Evolutionary conservation across 805 yeast species (phyloP), one percentile per base, ranked within the genome.

Genomic region (Danielia oregonensis): DNA sequence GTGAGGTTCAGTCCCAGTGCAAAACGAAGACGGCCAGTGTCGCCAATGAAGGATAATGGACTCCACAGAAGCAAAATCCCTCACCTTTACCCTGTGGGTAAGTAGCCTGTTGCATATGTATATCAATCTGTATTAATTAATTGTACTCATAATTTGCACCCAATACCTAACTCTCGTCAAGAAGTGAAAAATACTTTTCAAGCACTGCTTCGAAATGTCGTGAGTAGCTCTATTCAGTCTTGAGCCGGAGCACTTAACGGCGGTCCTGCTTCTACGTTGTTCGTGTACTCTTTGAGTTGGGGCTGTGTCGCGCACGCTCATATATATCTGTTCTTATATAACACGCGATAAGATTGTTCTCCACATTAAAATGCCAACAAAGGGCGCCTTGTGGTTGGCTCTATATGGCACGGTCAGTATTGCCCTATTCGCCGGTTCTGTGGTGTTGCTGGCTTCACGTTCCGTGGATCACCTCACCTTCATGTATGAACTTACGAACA

Each of bases 401-500:
- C 5, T 18, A 10, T 36, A 46, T 21, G 40, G 40, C n/a, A 37
- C 36, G 15, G 39, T 43, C 32, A 46, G 45, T 29, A 26, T 41
- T 7, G 13, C 36, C 4, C 33, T 38, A 3, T 46, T 46, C 18
- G 37, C 32, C 6, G 23, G 21, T 1, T 39, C 47, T 15, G 29
- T 46, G 10, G 31, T 21, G 7, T 28, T 32, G 28, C 43, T 39
- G 46, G 41, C 39, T 8, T 33, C 42, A 5, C 37, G 28, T 4
- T 35, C 47, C 3, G 35, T 33, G 24, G 51, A 46, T 19, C 39
- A 34, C 18, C 37, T 42, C 33, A 39, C 44, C 12, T 35, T 46
- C 12, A 24, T 42, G 32, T 42, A 37, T 19, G 49, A 48, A 17
- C 43, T 48, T 22, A 46, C 51, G 6, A 38, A 35, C 18, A 39